Base-by-base conservation (phyloP, 139 green algal genomes). In the Haematococcus lacustris region DNA sequence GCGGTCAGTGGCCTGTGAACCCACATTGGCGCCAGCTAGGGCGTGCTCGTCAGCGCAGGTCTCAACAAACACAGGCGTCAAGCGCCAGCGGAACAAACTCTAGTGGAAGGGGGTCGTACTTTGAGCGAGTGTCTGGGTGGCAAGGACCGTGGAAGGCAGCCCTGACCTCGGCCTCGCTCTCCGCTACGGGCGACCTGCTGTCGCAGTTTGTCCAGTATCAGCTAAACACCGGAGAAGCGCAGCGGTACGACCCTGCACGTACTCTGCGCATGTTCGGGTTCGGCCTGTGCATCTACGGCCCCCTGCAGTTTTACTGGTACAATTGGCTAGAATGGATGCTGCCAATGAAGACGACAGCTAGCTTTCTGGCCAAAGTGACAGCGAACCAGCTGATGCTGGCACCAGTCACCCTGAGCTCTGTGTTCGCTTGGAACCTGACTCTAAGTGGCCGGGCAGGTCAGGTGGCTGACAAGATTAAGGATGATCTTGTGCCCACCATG, bases 391-490 rank as follows among this genome's bases (percentile, higher is more conserved):
- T 91, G 4, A 68, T 81, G 3, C 84, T 95, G 38, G 88, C 76
- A 23, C 90, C 90, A 3, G 71, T 91, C 13, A 87, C 88, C 17
- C 77, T 94, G 38, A 66, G 67, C 1, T 75, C 79, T 9, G 85
- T 88, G 3, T 96, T 96, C 70, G 60, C 81, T 13, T 94, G 87
- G 87, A 96, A 88, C 71, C 73, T 94, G 30, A 73, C 76, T 9
- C 71, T 90, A 1, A 78, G 80, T 33, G 76, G 81, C 9, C 43
- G 17, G 43, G 62, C 73, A 2, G 51, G 51, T 23, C 68, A 81
- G 23, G 75, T 93, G 28, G 39, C 67, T 0, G 50, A 26, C 37
- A 96, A 96, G 80, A 73, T 93, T 0, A 64, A 71, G 1, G 47
- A 63, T 39, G 91, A 96, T 73, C 71, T 94, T 9, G 59, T 85